Base-by-base conservation (phyloP, 2,329 filamentous ascomycete genomes). In the Lecanicillium sp. region DNA sequence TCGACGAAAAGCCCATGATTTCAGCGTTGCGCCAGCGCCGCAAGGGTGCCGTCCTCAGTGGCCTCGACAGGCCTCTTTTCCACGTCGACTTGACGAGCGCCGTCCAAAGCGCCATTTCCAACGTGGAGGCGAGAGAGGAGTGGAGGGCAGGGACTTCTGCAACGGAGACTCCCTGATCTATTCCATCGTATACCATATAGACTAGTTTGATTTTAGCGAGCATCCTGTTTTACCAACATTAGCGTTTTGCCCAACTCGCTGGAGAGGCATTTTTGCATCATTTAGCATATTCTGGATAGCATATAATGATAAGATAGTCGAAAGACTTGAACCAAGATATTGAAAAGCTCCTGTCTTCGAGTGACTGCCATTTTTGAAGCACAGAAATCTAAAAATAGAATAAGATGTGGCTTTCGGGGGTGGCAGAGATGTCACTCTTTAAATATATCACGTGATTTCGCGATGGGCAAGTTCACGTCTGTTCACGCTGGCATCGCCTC, bases 71-170 rank as follows among this genome's bases (percentile, higher is more conserved):
- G 56, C 91, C 93, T 4, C 78, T 96, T 56, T 97, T 98, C 78
- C 93, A 98, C 62, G 80, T 95, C 45, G 93, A 97, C 64, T 69
- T 97, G 44, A 93, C 88, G 4, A 90, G 84, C 59, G 93, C 93
- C 6, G 67, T 97, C 56, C 87, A 96, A 66, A 89, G 84, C 57
- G 91, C 90, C 3, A 80, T 96, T 58, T 81, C 84, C 24, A 95
- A 94, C 56, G 78, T 87, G 0, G 79, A 88, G 65, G 75, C 73
- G 1, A 68, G 75, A 44, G 60, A 66, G 7, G 69, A 71, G 40
- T 58, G 55, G 20, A 54, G 53, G 38, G 50, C 44, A 11, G 38
- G 42, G n/a, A 17, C 41, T 15, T 30, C 46, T 21, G 44, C 46
- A 20, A 39, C 44, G 24, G 20, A 39, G 10, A 8, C 32, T 9